Evolutionary conservation across 495 filamentous ascomycete genomes (phyloP).

Genomic region (Chlorociboria aeruginascens): DNA sequence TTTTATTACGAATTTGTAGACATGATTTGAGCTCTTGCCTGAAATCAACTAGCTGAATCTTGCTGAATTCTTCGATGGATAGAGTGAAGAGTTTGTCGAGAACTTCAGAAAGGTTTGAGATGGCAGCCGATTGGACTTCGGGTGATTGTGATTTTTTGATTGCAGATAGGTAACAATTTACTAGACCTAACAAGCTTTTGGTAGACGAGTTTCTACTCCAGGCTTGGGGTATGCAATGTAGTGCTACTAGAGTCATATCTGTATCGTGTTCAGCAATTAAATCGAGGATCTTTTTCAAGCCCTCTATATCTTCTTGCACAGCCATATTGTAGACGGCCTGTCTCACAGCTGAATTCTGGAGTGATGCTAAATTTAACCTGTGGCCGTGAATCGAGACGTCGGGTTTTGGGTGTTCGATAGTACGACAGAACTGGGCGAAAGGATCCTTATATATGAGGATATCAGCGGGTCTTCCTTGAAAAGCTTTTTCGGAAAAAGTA

Average conservation of each 20-base stretch:
- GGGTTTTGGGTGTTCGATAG: too few species aligned
- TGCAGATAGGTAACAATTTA: slow-evolving; percentile 12
- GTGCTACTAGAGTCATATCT: slow-evolving; percentile 21
- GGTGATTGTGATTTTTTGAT: not conserved
- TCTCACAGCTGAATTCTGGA: not conserved
- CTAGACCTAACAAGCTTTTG: slow-evolving; percentile 27
- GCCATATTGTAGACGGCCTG: slow-evolving; percentile 15
- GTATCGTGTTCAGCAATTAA: slow-evolving; percentile 10
- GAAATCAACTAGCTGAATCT: not conserved
- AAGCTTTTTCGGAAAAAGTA: too few species aligned
- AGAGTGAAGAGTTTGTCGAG: not conserved
- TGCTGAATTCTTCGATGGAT: not conserved
- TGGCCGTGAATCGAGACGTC: too few species aligned
- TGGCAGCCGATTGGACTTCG: not conserved
- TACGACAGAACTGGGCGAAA: too few species aligned
- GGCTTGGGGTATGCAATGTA: slow-evolving; percentile 20
- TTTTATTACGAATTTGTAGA: slow-evolving; percentile 5
- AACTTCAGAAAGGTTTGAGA: slow-evolving; percentile 1
- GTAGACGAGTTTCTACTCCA: slow-evolving; percentile 11
- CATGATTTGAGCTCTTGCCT: too few species aligned
- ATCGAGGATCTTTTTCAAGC: slow-evolving; percentile 13
- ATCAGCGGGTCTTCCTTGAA: too few species aligned
- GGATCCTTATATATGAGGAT: too few species aligned
- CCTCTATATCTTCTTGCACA: slow-evolving; percentile 1
- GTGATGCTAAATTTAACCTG: too few species aligned